Percentiles rank a stretch among this genome's conserved stretches.
phyloP scores from a whole-genome alignment of 176 grass and related monocot genomes.

The Canna indica region DNA sequence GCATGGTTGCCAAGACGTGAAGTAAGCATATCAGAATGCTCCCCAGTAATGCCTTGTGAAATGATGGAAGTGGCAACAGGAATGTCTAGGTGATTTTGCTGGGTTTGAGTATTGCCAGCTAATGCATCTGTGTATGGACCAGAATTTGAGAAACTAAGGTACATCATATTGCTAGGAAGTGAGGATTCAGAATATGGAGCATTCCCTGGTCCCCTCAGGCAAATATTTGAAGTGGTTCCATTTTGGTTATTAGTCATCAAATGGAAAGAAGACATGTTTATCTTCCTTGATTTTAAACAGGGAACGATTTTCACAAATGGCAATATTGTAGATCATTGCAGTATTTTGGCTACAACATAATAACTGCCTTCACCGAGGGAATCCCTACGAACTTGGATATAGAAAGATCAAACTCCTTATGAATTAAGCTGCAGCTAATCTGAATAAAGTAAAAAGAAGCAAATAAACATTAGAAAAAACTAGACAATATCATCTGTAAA shows the following conservation, averaged over 20 bases:
- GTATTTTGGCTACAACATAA: not conserved
- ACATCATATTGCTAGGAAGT: conserved; percentile 54
- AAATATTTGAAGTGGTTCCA: conserved; percentile 47
- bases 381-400: not conserved
- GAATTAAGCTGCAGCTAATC: not conserved
- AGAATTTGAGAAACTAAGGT: conserved; percentile 52
- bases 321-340: not conserved
- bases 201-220: conserved; percentile 38
- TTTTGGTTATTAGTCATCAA: conserved; percentile 52
- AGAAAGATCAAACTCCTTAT: not conserved
- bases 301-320: conserved; percentile 15
- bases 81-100: conserved; percentile 54
- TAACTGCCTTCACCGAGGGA: not conserved
- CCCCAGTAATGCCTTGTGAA: conserved; percentile 42
- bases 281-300: conserved; percentile 25
- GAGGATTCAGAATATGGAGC: conserved; percentile 50
- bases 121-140: conserved; percentile 43
- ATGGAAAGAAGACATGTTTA: conserved; percentile 69
- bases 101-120: conserved; percentile 38
- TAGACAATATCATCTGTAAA: not conserved
- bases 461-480: not conserved
- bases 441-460: not conserved
- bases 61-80: conserved; percentile 34
- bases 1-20: conserved; percentile 33
- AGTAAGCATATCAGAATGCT: conserved; percentile 42